Percentiles rank a stretch among this genome's conserved stretches.
Evolutionary conservation across 306 rosid species (phyloP).

Genomic region (Amphicarpaea edgeworthii): DNA sequence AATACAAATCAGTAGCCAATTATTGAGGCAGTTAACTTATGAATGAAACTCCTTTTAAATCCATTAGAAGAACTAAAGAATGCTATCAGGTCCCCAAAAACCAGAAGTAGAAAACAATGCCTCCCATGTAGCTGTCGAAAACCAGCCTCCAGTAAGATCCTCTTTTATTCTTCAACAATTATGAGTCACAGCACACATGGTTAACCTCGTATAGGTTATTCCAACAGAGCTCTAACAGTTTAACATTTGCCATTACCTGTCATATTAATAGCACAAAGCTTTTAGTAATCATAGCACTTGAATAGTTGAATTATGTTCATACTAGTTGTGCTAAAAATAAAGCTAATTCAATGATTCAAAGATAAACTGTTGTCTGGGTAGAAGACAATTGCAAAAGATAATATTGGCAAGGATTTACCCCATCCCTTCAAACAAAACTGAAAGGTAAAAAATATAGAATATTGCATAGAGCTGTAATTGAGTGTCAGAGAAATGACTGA

Average conservation of each 20-base stretch:
- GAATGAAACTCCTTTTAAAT: too few relatives aligned
- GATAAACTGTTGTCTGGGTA: constrained; percentile 9
- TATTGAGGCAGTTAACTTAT: too few relatives aligned
- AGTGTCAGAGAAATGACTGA: neutral
- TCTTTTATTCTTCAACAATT: constrained; percentile 22
- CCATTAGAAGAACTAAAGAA: constrained; percentile 8
- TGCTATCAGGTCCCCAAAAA: constrained; percentile 14
- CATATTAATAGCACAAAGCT: too few relatives aligned
- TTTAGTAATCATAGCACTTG: too few relatives aligned
- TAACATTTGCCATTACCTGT: neutral
- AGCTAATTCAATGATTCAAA: constrained; percentile 7
- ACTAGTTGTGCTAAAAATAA: neutral
- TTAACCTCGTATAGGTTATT: neutral
- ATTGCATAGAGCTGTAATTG: neutral
- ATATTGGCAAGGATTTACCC: neutral
- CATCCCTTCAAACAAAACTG: neutral
- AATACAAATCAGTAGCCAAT: too few relatives aligned
- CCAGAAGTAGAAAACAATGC: neutral
- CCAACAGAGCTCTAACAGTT: constrained; percentile 4
- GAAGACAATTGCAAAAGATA: neutral
- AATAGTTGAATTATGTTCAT: too few relatives aligned
- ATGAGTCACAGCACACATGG: neutral
- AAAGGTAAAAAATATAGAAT: neutral
- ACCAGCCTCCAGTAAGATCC: constrained; percentile 16
- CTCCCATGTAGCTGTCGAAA: constrained; percentile 9